A percentile compares a stretch with the other conserved stretches of the same genome.
phyloP scores from a whole-genome alignment of 306 rosid genomes.

The Cyclanthera cordifolia region DNA sequence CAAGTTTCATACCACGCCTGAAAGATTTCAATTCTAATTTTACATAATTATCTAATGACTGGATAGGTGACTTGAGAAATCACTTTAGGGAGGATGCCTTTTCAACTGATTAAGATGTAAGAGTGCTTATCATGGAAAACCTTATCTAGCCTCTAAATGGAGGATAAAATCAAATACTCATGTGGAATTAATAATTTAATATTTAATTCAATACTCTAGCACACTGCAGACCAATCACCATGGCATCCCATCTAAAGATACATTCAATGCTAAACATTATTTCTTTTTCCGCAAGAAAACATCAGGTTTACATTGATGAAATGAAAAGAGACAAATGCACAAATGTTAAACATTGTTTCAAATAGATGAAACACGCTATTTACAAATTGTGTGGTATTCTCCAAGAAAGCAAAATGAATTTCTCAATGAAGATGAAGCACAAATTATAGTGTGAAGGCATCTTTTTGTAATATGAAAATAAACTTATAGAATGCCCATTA shows the following conservation, averaged over 20 bases:
- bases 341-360: neutral
- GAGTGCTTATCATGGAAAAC: neutral
- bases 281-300: neutral
- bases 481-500: conserved; percentile 18
- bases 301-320: too few relatives aligned
- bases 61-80: neutral
- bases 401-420: neutral
- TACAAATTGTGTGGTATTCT: neutral
- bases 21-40: conserved; percentile 20
- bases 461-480: neutral
- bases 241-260: neutral
- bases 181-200: neutral
- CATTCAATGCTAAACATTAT: neutral
- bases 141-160: neutral
- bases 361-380: neutral
- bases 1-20: conserved; percentile 99
- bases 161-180: neutral
- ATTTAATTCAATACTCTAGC: neutral
- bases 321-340: too few relatives aligned
- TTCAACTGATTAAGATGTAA: neutral
- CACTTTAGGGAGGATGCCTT: neutral
- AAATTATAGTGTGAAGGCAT: neutral
- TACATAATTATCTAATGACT: neutral
- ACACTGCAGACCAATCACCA: neutral
- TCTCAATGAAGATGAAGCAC: neutral